phyloP scores from a whole-genome alignment of 2,329 filamentous ascomycete species.

The Monosporascus sp. region DNA sequence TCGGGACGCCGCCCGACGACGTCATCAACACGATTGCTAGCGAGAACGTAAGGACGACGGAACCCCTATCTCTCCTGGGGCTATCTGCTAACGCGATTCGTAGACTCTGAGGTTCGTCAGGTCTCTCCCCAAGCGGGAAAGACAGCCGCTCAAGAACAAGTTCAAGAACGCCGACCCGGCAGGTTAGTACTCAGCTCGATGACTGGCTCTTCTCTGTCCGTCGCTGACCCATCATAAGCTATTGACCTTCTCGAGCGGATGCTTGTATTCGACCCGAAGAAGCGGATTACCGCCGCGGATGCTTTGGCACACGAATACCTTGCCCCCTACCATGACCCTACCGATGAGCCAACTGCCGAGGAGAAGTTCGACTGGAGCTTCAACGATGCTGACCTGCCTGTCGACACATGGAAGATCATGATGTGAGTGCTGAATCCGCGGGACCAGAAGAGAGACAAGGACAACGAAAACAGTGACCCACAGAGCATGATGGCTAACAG shows the following conservation, averaged over 20 bases:
- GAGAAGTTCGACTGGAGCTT: constrained; percentile 99
- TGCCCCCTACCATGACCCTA: constrained; percentile 92
- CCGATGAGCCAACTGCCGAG: constrained; percentile 89
- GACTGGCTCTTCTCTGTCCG: neutral
- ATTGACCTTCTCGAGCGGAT: constrained; percentile 93
- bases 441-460: neutral
- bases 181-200: constrained; percentile 44
- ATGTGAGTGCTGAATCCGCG: constrained; percentile 63
- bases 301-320: constrained; percentile 91
- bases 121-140: constrained; percentile 89
- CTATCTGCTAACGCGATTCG: constrained; percentile 10
- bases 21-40: constrained; percentile 98
- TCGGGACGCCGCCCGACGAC: constrained; percentile 95
- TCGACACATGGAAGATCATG: constrained; percentile 99
- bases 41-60: constrained; percentile 68
- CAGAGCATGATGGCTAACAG: constrained; percentile 14
- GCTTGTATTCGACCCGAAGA: constrained; percentile 98
- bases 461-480: neutral
- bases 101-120: constrained; percentile 96
- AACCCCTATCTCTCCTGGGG: neutral
- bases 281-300: constrained; percentile 80
- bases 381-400: constrained; percentile 93
- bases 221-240: constrained; percentile 45
- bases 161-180: constrained; percentile 91
- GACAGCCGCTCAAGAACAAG: constrained; percentile 79